These are phyloP conservation scores for Patellifolia procumbens DNA, from an alignment of 179 eudicot species.

Conservation along the genomic window DNA sequence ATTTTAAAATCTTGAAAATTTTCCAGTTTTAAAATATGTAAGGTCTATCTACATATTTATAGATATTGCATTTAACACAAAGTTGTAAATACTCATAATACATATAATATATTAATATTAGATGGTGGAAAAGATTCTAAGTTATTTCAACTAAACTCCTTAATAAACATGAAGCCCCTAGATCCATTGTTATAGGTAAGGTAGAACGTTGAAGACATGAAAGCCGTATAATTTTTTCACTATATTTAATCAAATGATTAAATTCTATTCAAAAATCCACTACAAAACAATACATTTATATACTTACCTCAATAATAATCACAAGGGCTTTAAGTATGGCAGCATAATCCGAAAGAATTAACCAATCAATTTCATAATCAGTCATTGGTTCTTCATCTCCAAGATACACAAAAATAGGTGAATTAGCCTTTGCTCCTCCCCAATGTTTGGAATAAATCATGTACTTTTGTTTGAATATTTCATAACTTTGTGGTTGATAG, in stretches of 20 bases:
- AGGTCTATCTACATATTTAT: too few relatives aligned
- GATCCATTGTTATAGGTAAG: neutral
- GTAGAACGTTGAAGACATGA: too few relatives aligned
- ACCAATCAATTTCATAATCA: neutral
- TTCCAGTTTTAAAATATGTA: too few relatives aligned
- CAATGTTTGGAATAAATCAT: slow-evolving; percentile 15
- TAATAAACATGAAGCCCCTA: neutral
- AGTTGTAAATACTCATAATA: too few relatives aligned
- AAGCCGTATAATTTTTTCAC: neutral
- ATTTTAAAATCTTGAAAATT: too few relatives aligned
- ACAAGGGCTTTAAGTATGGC: slow-evolving; percentile 29
- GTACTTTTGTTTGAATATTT: slow-evolving; percentile 21
- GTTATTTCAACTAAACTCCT: too few relatives aligned
- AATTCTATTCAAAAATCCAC: neutral
- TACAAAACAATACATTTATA: neutral
- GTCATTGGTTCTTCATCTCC: slow-evolving; percentile 30
- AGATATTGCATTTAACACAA: too few relatives aligned
- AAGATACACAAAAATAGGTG: slow-evolving; percentile 29
- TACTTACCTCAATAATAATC: slow-evolving; percentile 31
- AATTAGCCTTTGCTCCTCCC: slow-evolving; percentile 30
- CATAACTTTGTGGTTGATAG: slow-evolving; percentile 26
- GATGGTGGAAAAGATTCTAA: too few relatives aligned
- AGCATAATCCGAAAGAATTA: slow-evolving; percentile 29
- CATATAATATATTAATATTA: too few relatives aligned
- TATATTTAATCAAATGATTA: neutral